Conservation (phyloP, 306 rosid genomes). For the Ochetophila trinervis region DNA sequence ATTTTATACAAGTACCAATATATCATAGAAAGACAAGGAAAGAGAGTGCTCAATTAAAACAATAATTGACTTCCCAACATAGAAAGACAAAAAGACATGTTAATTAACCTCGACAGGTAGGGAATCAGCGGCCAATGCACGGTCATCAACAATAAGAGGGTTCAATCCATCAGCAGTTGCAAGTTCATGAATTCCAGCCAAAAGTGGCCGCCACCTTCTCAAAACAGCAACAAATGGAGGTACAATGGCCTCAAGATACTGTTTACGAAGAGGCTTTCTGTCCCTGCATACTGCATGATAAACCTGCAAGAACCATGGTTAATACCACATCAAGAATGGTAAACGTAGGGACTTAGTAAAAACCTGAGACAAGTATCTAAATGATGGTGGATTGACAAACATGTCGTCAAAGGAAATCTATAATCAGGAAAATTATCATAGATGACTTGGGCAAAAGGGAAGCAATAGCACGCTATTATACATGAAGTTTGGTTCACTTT, state of each 20-base stretch:
- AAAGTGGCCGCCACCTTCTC: slow-evolving; percentile 94
- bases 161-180: slow-evolving; percentile 83
- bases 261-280: slow-evolving; percentile 73
- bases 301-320: slow-evolving; percentile 51
- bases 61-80: neutral
- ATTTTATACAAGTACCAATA: neutral
- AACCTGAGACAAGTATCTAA: no score
- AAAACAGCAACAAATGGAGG: slow-evolving; percentile 89
- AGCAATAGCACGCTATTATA: slow-evolving; percentile 4
- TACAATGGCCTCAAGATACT: slow-evolving; percentile 80
- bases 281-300: slow-evolving; percentile 82
- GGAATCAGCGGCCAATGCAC: slow-evolving; percentile 66
- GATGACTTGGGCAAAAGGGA: slow-evolving; percentile 6
- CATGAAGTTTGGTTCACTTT: neutral
- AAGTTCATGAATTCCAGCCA: slow-evolving; percentile 96
- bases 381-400: neutral
- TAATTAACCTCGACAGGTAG: slow-evolving; percentile 70
- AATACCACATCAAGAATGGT: neutral
- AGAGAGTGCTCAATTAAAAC: neutral
- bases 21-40: slow-evolving; percentile 3
- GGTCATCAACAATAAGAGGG: slow-evolving; percentile 76
- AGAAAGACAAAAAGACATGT: neutral
- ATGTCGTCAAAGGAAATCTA: neutral
- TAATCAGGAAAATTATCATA: neutral
- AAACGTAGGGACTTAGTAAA: slow-evolving; percentile 5